Conservation (phyloP, 768 basidiomycete species). For the Phanerodontia chrysosporium region DNA sequence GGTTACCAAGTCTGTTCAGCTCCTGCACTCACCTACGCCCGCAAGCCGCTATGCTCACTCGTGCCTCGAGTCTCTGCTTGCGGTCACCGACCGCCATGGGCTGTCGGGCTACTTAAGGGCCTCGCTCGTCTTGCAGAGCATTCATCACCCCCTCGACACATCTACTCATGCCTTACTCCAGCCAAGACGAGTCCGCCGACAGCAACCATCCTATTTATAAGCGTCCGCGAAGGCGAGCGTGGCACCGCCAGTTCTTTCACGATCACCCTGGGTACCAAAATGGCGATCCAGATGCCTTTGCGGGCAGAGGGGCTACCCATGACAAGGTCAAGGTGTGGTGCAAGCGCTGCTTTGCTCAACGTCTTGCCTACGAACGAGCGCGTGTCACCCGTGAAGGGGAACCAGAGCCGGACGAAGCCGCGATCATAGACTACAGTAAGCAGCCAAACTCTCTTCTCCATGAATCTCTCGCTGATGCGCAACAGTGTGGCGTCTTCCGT, state of each 20-base stretch:
- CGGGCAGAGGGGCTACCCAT: not conserved
- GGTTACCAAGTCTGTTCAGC: no score
- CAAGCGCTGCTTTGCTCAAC: not conserved
- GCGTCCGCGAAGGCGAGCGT: not conserved
- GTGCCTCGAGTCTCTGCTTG: no score
- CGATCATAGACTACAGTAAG: not conserved
- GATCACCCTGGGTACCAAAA: not conserved
- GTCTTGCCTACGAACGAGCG: not conserved
- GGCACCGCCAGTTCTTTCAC: not conserved
- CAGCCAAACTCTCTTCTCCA: not conserved
- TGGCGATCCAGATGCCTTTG: not conserved
- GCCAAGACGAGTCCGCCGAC: not conserved
- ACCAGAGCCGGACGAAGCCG: not conserved
- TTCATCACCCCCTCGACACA: not conserved
- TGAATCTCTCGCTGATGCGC: not conserved
- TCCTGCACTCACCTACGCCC: no score
- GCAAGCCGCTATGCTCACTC: no score
- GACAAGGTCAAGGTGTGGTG: conserved; percentile 1
- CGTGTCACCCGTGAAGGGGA: not conserved
- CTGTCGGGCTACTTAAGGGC: not conserved
- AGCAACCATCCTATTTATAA: not conserved
- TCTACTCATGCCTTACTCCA: not conserved
- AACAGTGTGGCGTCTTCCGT: not conserved
- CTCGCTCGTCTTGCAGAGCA: not conserved
- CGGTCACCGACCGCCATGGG: no score